Evolutionary conservation across 164 flowering plant genomes (phyloP).

Genomic region (Liriodendron chinense): DNA sequence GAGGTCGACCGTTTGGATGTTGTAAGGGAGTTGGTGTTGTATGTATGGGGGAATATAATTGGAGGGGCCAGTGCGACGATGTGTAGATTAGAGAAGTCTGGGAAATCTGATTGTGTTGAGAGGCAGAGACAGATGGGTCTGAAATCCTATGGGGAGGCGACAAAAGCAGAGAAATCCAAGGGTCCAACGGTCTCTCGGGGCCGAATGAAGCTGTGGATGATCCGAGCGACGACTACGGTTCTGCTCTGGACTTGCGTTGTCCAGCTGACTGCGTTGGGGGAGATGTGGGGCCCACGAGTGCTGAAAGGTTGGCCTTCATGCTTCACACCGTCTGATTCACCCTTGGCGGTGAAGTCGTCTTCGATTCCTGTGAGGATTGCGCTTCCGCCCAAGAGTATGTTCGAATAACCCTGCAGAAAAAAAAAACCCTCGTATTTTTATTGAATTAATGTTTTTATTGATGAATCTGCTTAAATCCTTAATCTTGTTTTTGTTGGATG

Average conservation of each 20-base stretch:
- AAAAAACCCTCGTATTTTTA: background rate
- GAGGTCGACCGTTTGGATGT: background rate
- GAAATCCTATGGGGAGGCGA: conserved; percentile 27
- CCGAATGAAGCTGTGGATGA: conserved; percentile 73
- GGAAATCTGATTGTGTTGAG: conserved; percentile 9
- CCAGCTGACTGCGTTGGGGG: conserved; percentile 73
- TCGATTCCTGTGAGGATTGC: conserved; percentile 15
- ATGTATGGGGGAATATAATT: conserved; percentile 3
- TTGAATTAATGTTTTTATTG: too few relatives aligned
- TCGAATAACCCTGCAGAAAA: background rate
- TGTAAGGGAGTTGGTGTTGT: background rate
- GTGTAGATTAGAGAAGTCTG: conserved; percentile 22
- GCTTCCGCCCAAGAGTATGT: conserved; percentile 37
- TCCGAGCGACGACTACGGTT: conserved; percentile 74
- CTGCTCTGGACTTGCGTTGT: conserved; percentile 86
- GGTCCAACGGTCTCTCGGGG: conserved; percentile 29
- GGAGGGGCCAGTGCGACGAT: conserved; percentile 5
- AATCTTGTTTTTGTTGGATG: background rate
- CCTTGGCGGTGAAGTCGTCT: conserved; percentile 16
- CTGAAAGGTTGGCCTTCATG: conserved; percentile 93
- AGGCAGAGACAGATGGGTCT: conserved; percentile 31
- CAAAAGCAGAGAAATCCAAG: conserved; percentile 47
- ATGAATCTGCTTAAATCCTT: background rate
- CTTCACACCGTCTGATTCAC: conserved; percentile 28
- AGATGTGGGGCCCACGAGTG: conserved; percentile 75